Conservation (phyloP, 139 green algal species). For the Chlamydomonas sp. region DNA sequence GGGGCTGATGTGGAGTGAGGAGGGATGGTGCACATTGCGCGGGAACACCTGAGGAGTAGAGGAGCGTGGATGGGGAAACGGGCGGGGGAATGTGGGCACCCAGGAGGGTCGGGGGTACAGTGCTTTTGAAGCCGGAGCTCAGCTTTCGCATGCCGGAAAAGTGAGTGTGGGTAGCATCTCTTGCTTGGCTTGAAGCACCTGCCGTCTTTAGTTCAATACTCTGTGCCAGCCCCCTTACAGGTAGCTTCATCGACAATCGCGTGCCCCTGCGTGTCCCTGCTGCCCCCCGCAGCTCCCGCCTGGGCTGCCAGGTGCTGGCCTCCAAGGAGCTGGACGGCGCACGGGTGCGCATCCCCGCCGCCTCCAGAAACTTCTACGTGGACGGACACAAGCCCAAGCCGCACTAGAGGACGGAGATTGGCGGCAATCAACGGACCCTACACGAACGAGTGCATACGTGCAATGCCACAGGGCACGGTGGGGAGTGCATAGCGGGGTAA, state of each 20-base stretch:
- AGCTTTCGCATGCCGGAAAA: too few species aligned
- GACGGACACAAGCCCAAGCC: slow-evolving; percentile 70
- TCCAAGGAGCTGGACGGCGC: slow-evolving; percentile 93
- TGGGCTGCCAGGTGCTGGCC: slow-evolving; percentile 96
- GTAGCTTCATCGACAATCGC: background rate
- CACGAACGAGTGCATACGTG: background rate
- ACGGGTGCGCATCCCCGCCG: slow-evolving; percentile 89
- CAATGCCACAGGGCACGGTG: background rate
- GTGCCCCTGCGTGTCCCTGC: too few species aligned
- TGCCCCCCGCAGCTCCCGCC: slow-evolving; percentile 78
- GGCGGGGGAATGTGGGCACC: background rate
- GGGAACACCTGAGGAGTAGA: background rate
- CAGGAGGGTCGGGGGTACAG: background rate
- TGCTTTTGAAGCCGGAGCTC: too few species aligned
- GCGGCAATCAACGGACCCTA: background rate
- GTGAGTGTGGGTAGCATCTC: background rate
- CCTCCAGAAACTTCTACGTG: slow-evolving; percentile 94
- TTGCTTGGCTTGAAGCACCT: background rate
- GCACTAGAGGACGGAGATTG: slow-evolving; percentile 39
- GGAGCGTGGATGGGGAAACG: background rate
- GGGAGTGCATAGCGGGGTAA: too few species aligned
- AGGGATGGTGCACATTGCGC: background rate
- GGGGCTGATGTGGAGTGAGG: background rate
- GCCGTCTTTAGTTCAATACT: background rate
- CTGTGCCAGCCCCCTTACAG: background rate